phyloP scores from a whole-genome alignment of 2,329 filamentous ascomycete species.

The Talaromyces rugulosus region DNA sequence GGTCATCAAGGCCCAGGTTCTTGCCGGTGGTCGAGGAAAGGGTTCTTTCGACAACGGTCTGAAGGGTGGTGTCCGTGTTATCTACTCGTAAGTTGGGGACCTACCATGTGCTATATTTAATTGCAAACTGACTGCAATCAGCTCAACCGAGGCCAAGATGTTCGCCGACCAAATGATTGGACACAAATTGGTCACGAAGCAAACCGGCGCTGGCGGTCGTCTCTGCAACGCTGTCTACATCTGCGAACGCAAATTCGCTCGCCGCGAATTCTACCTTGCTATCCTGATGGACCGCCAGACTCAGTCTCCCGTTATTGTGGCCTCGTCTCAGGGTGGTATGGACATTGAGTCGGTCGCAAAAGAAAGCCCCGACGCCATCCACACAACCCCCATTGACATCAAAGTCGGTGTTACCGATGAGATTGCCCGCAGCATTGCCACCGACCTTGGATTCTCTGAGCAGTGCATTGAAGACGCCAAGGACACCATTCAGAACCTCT shows the following conservation, averaged over 20 bases:
- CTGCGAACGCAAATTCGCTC: constrained; percentile 98
- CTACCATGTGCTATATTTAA: background rate
- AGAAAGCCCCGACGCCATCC: constrained; percentile 93
- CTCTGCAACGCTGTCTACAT: constrained; percentile 98
- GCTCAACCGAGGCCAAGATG: constrained; percentile 88
- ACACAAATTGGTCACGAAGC: constrained; percentile 99
- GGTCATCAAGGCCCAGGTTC: constrained; percentile 99
- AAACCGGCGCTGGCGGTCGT: constrained; percentile 89
- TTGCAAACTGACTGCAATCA: constrained; percentile 23
- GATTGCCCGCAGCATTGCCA: constrained; percentile 83
- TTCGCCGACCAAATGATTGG: constrained; percentile 99
- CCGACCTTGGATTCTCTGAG: constrained; percentile 92
- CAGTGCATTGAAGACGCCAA: constrained; percentile 95
- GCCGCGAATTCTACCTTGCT: constrained; percentile 97
- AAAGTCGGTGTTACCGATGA: constrained; percentile 93
- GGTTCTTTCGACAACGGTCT: constrained; percentile 96
- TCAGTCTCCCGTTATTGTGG: constrained; percentile 91
- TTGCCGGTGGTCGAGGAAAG: constrained; percentile 96
- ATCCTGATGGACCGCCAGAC: constrained; percentile 95
- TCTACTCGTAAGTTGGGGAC: constrained; percentile 69
- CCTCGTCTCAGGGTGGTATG: constrained; percentile 97
- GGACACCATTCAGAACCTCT: constrained; percentile 96
- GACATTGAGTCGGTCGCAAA: constrained; percentile 98
- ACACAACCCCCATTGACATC: constrained; percentile 90
- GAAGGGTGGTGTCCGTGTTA: constrained; percentile 96